Percentiles rank a stretch among this genome's conserved stretches.
Evolutionary conservation across 1,284 basidiomycete genomes (phyloP).

Genomic region (Ganoderma boninense): DNA sequence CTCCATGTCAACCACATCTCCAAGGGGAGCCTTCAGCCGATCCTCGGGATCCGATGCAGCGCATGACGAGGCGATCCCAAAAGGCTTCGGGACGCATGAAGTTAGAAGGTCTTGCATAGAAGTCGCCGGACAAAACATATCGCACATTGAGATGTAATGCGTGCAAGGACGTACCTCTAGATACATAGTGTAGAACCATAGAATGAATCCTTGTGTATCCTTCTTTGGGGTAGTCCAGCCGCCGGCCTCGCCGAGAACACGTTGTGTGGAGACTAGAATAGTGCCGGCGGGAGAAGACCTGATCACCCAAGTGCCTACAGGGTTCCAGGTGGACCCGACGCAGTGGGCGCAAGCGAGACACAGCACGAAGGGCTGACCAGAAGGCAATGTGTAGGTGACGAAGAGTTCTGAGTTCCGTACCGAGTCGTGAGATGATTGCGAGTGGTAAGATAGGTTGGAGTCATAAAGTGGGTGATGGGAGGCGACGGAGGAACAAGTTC

Average conservation of each 20-base stretch:
- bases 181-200: not conserved
- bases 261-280: not conserved
- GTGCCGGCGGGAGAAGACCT: not conserved
- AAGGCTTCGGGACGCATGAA: not conserved
- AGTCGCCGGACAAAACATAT: not conserved
- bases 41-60: constrained; percentile 5
- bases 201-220: not conserved
- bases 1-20: constrained; percentile 17
- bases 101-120: not conserved
- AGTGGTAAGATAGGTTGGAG: no score
- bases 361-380: not conserved
- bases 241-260: constrained; percentile 7
- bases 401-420: not conserved
- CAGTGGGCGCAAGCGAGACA: not conserved
- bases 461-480: no score
- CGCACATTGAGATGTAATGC: not conserved
- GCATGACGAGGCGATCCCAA: not conserved
- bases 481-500: no score
- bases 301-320: not conserved
- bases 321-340: not conserved
- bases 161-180: not conserved
- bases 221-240: not conserved
- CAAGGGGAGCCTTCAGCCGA: constrained; percentile 15
- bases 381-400: not conserved
- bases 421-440: no score